A percentile compares a stretch with the other conserved stretches of the same genome.
phyloP scores from a whole-genome alignment of 2,329 filamentous ascomycete genomes.

The Scedosporium dehoogii region DNA sequence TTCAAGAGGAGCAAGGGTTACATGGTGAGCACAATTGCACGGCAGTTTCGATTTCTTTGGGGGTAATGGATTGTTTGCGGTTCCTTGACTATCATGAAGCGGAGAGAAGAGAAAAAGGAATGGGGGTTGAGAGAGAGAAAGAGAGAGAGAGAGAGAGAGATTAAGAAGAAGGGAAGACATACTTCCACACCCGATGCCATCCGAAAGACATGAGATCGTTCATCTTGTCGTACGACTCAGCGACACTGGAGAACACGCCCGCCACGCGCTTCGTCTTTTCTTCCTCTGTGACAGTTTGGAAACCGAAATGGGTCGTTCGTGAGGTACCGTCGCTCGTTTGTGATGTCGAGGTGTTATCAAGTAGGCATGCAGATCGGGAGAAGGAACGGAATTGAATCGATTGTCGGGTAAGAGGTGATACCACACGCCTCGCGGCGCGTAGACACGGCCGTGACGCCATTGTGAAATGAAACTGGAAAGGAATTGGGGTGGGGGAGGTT shows the following conservation, averaged over 20 bases:
- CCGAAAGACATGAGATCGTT: conserved; percentile 99
- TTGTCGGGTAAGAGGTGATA: conserved; percentile 4
- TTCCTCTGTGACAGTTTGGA: conserved; percentile 70
- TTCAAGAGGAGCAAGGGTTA: background rate
- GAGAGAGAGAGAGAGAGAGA: background rate
- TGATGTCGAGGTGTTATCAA: conserved; percentile 12
- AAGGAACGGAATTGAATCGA: conserved; percentile 8
- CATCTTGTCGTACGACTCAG: conserved; percentile 92
- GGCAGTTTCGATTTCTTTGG: background rate
- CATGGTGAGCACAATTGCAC: background rate
- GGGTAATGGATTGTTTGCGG: conserved; percentile 7
- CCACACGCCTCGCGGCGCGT: conserved; percentile 7
- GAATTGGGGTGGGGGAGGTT: background rate
- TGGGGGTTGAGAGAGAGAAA: background rate
- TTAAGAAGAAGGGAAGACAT: conserved; percentile 15
- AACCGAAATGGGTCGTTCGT: conserved; percentile 80
- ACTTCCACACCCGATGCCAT: conserved; percentile 92
- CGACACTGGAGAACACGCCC: conserved; percentile 89
- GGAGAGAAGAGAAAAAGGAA: background rate
- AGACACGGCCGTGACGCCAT: conserved; percentile 7
- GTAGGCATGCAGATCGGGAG: conserved; percentile 7
- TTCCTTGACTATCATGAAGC: background rate
- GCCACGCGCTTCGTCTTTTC: conserved; percentile 67
- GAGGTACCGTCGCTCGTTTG: conserved; percentile 23
- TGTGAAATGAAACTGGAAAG: background rate